Percentiles rank a stretch among this genome's conserved stretches.
Conservation (phyloP, 306 rosid species). For the Inga laurina region DNA sequence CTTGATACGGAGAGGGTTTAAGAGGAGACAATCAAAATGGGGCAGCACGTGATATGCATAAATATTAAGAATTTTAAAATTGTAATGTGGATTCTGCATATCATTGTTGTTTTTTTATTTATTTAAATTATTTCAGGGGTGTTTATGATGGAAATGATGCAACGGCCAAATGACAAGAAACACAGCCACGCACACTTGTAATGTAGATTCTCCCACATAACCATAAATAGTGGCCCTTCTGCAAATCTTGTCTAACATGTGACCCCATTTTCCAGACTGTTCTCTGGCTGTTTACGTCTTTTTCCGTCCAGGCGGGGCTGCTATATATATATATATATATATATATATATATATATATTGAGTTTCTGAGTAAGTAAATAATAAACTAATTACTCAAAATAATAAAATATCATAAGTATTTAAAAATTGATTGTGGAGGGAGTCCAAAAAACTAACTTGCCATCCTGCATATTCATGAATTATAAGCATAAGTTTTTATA, state of each 20-base stretch:
- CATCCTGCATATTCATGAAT: too few species aligned
- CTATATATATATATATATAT: neutral
- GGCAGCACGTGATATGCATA: constrained; percentile 27
- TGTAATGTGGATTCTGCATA: neutral
- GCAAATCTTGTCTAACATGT: neutral
- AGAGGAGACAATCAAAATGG: constrained; percentile 8
- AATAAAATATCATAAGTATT: too few species aligned
- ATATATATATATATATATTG: too few species aligned
- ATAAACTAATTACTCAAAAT: too few species aligned
- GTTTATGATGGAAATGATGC: neutral
- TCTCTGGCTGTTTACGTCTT: neutral
- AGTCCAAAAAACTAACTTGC: too few species aligned
- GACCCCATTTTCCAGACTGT: neutral
- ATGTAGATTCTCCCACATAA: constrained; percentile 7
- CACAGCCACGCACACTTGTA: neutral
- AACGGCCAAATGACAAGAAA: neutral
- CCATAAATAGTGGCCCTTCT: neutral
- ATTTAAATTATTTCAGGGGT: too few species aligned
- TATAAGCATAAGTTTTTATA: too few species aligned
- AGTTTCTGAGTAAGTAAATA: too few species aligned
- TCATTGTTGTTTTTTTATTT: neutral
- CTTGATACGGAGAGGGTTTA: neutral
- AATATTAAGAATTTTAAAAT: neutral
- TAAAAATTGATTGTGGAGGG: too few species aligned
- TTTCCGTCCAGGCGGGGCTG: neutral